phyloP scores from a whole-genome alignment of 2,329 filamentous ascomycete species.

The Epichloe elymi region DNA sequence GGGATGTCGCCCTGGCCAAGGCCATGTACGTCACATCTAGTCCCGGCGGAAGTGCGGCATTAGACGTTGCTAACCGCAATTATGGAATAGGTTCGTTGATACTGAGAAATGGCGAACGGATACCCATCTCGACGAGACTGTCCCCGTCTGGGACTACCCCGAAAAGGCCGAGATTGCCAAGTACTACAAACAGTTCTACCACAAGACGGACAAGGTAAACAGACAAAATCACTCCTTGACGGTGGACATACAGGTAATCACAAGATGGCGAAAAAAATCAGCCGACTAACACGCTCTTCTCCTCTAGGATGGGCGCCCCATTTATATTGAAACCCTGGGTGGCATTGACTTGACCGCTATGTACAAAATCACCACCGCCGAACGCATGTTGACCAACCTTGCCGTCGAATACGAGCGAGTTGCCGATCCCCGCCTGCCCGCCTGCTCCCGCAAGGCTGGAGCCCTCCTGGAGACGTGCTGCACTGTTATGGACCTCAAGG shows the following conservation, averaged over 20 bases:
- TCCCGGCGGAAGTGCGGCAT: not conserved
- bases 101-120: conserved; percentile 85
- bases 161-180: conserved; percentile 75
- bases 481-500: conserved; percentile 96
- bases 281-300: not conserved
- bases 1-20: conserved; percentile 73
- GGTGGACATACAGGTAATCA: not conserved
- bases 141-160: conserved; percentile 71
- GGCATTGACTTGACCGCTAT: conserved; percentile 82
- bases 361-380: conserved; percentile 82
- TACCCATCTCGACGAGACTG: conserved; percentile 69
- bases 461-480: conserved; percentile 93
- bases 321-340: conserved; percentile 94
- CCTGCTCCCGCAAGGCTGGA: conserved; percentile 84
- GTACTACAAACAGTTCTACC: conserved; percentile 98
- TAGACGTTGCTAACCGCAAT: not conserved
- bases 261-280: not conserved
- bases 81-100: conserved; percentile 62
- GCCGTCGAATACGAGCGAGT: conserved; percentile 97
- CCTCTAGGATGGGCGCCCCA: conserved; percentile 77
- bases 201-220: conserved; percentile 76
- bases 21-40: conserved; percentile 55
- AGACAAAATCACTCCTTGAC: not conserved
- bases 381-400: conserved; percentile 93
- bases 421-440: conserved; percentile 81